Base-by-base conservation (phyloP, 2,329 filamentous ascomycete species). In the Laburnicola sp. region DNA sequence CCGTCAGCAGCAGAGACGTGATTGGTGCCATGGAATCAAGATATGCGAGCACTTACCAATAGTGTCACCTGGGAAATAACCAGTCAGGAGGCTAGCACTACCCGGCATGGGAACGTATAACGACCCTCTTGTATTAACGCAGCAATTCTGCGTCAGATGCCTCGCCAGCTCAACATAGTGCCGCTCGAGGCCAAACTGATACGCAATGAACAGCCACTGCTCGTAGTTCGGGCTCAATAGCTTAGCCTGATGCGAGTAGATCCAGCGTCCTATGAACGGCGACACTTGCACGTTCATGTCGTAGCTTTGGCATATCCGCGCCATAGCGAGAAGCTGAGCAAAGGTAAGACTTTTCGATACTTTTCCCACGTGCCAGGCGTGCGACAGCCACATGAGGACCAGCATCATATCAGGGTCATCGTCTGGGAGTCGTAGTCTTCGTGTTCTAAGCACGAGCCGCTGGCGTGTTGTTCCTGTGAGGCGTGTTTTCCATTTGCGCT, bases 361-460 rank as follows among this genome's bases (percentile, higher is more conserved):
- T n/a, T 59, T 50, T 1, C 51, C 23, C 9, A 45, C 9, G 35
- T 63, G 65, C 8, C 63, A 54, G 7, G 54, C 38, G 45, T 74
- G 71, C 2, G 67, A 64, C 5, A 75, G 65, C 22, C 59, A 59
- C 46, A 75, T 63, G 6, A 75, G 23, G 1, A 72, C 54, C 0
- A 49, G 40, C 51, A 75, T 65, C 1, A 66, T 65, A 1, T 62
- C 56, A 0, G 64, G 49, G 42, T 73, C 56, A 42, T 74, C 71
- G 4, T 71, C 63, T 0, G 63, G 63, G 6, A 45, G 43, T 6
- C 10, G 11, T 2, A 27, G 9, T 2, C 23, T 37, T 22, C 43
- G 32, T 28, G 25, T 26, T 2, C 25, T 5, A 3, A 26, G 31
- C 11, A 45, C 16, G 3, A 45, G 16, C 2, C 25, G 4, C 25